Percentiles rank a stretch among this genome's conserved stretches.
Evolutionary conservation across 108 stramenopile species (phyloP).

Genomic region (Thalassiosira profunda): DNA sequence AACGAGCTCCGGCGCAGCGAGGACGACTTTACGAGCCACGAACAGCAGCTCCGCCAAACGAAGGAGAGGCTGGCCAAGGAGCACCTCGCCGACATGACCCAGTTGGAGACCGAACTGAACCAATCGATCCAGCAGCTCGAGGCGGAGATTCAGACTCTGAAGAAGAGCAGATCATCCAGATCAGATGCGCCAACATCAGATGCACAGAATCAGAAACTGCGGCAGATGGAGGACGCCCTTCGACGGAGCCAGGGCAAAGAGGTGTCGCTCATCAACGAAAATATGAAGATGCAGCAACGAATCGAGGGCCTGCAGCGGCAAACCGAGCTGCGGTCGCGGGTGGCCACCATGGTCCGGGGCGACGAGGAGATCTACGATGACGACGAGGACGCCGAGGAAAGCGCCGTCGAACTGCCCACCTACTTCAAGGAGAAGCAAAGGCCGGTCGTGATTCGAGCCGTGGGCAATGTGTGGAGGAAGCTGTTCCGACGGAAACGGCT

Average conservation of each 20-base stretch:
- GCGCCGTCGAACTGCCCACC: slow-evolving; percentile 21
- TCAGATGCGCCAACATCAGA: too few relatives aligned
- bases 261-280: slow-evolving; percentile 38
- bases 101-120: slow-evolving; percentile 44
- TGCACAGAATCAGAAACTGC: slow-evolving; percentile 2
- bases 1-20: slow-evolving; percentile 22
- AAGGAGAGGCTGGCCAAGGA: slow-evolving; percentile 34
- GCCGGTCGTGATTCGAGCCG: slow-evolving; percentile 12
- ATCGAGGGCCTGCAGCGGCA: slow-evolving; percentile 28
- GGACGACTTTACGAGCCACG: slow-evolving; percentile 17
- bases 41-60: slow-evolving; percentile 31
- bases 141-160: slow-evolving; percentile 29
- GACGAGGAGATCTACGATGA: not conserved
- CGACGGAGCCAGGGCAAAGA: slow-evolving; percentile 36
- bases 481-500: slow-evolving; percentile 21
- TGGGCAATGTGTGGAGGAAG: slow-evolving; percentile 33
- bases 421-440: slow-evolving; percentile 44
- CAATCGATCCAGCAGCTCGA: slow-evolving; percentile 35
- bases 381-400: not conserved
- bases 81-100: slow-evolving; percentile 19
- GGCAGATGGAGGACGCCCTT: slow-evolving; percentile 29
- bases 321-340: not conserved
- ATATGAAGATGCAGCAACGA: slow-evolving; percentile 37
- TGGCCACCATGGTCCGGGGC: too few relatives aligned
- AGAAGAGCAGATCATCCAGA: too few relatives aligned